Conservation (phyloP, 306 rosid species). For the Casuarina cunninghamiana region DNA sequence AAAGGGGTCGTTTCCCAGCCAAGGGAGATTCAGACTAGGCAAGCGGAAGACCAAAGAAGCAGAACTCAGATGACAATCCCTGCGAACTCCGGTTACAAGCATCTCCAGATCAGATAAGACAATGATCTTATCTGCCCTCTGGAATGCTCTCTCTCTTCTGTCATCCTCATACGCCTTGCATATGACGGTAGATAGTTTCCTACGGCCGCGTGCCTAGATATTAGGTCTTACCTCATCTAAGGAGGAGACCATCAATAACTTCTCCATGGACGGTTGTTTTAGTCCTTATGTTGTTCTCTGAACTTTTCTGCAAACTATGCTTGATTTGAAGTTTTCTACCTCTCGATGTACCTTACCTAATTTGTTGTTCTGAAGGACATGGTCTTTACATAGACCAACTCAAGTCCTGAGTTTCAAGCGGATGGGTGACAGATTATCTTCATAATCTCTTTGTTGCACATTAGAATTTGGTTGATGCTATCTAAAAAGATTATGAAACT, state of each 20-base stretch:
- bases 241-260: not conserved
- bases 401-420: too few species aligned
- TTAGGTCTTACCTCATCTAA: not conserved
- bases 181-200: not conserved
- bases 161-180: conserved; percentile 33
- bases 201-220: not conserved
- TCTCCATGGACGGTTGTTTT: not conserved
- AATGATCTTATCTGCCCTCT: not conserved
- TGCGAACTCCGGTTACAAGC: conserved; percentile 55
- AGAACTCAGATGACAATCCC: conserved; percentile 41
- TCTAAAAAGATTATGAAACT: too few species aligned
- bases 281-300: not conserved
- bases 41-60: conserved; percentile 40
- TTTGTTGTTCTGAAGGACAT: too few species aligned
- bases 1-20: conserved; percentile 32
- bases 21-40: conserved; percentile 39
- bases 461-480: too few species aligned
- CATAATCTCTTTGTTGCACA: too few species aligned
- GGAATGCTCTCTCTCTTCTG: conserved; percentile 80
- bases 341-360: not conserved
- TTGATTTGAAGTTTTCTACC: not conserved
- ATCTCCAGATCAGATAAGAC: conserved; percentile 50
- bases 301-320: not conserved
- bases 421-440: too few species aligned
- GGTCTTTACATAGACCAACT: too few species aligned